These are phyloP conservation scores for Elsinoe perseae DNA, from an alignment of 2,329 filamentous ascomycete species.

Conservation along the genomic window DNA sequence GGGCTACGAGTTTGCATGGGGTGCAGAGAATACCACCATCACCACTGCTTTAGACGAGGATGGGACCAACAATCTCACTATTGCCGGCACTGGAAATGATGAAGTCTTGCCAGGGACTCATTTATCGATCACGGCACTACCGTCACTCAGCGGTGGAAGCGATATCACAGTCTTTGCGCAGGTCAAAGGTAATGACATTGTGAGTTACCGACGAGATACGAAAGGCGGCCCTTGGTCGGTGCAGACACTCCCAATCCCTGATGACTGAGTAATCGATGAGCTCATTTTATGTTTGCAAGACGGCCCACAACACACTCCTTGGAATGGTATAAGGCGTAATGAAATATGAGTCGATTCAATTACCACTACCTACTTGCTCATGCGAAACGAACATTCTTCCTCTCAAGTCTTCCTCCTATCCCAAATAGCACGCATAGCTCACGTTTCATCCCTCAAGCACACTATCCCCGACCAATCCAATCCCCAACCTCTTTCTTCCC, in stretches of 20 bases:
- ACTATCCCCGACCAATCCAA: background rate
- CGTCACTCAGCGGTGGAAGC: background rate
- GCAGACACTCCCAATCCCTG: background rate
- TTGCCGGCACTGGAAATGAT: conserved; percentile 27
- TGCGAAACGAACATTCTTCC: background rate
- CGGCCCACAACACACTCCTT: background rate
- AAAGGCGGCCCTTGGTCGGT: background rate
- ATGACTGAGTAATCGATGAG: background rate
- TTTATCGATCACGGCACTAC: background rate
- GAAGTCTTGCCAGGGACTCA: conserved; percentile 35
- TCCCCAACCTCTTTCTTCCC: background rate
- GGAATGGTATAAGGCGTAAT: background rate
- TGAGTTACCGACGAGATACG: background rate
- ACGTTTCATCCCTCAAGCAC: conserved; percentile 15
- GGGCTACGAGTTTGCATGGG: conserved; percentile 35
- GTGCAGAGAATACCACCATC: conserved; percentile 34
- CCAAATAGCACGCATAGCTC: background rate
- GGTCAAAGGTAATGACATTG: background rate
- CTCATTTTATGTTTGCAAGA: background rate
- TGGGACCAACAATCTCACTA: conserved; percentile 24
- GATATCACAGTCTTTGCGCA: background rate
- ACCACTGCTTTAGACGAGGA: conserved; percentile 18
- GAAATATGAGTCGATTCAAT: background rate
- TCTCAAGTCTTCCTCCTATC: background rate
- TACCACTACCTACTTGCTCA: background rate